Conservation (phyloP, 176 grass and related monocot genomes). For the Oryza glaberrima region DNA sequence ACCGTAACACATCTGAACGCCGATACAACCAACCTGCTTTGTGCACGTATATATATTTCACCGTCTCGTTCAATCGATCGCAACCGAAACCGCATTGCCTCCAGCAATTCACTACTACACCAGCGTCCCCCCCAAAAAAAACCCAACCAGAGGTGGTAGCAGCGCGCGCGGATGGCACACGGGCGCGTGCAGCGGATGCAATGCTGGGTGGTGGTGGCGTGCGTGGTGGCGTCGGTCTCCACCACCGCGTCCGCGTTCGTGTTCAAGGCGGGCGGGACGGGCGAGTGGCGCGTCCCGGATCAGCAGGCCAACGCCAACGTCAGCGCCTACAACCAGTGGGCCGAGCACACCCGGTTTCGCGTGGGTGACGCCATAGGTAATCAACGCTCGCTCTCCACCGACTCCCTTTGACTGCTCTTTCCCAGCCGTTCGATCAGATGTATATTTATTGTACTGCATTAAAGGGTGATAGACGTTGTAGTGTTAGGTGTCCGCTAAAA, state of each 20-base stretch:
- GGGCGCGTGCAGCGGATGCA: not conserved
- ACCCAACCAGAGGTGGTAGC: too few relatives aligned
- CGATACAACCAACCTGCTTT: not conserved
- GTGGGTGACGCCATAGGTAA: conserved; percentile 76
- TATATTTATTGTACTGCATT: not conserved
- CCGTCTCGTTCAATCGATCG: not conserved
- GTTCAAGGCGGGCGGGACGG: conserved; percentile 77
- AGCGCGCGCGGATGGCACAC: conserved; percentile 46
- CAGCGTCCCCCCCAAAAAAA: not conserved
- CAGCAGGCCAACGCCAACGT: conserved; percentile 7
- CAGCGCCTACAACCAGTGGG: conserved; percentile 71
- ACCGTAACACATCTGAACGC: conserved; percentile 7
- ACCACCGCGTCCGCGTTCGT: conserved; percentile 53
- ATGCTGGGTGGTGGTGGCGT: conserved; percentile 42
- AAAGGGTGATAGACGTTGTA: not conserved
- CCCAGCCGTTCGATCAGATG: not conserved
- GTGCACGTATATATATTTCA: conserved; percentile 24
- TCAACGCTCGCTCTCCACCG: not conserved
- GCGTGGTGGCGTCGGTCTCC: conserved; percentile 42
- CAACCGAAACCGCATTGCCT: not conserved
- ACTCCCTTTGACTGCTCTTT: not conserved
- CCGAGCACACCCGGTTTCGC: conserved; percentile 74
- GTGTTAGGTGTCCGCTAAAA: too few relatives aligned
- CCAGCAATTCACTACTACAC: not conserved
- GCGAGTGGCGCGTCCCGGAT: conserved; percentile 57